Evolutionary conservation across 2,329 filamentous ascomycete genomes (phyloP), one percentile per base, ranked within the genome.

Genomic region (Fusarium austroafricanum): DNA sequence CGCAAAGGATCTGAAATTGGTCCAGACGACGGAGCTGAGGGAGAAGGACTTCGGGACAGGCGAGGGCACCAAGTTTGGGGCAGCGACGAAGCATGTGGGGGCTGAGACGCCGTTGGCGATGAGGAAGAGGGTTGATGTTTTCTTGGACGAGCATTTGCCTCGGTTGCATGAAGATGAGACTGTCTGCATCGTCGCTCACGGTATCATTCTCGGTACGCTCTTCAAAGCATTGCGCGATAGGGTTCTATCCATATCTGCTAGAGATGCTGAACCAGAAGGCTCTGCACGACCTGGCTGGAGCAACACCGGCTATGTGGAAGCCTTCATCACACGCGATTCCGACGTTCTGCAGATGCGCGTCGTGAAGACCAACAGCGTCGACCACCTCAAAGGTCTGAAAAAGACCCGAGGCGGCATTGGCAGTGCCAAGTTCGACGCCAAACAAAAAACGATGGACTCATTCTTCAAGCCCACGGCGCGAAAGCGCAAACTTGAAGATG

Each of bases 341-440:
- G 9, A 58, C 18, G 29, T 35, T 49, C 77, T 82, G 10, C 69
- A 66, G 26, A 63, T 85, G 55, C 74, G 66, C 26, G 83, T 96
- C 28, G 77, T 86, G 44, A 82, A 82, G 7, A 83, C 93, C 66
- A 95, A 97, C 75, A 87, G 86, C 64, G 85, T 87, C 61, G 85
- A 87, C 6, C 94, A 97, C 78, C 85, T 97, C 4, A 79, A 82
- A 43, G 88, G 89, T 28, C 81, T 97, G 59, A 94, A 90, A 76
- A 91, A 93, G 78, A 95, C 93, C 10, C 83, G 90, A 23, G 92
- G 93, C 29, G 94, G 94, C 5, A 91, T 97, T 57, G 93, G 93
- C 55, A 96, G 91, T 71, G 85, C 91, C 38, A 84, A 86, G 56
- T 90, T 92, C 75, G 94, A 97, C 76, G 84, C 87, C 12, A 89